A percentile compares a stretch with the other conserved stretches of the same genome.
Evolutionary conservation across 768 basidiomycete genomes (phyloP).

Genomic region (Phlebiopsis flavidoalba): DNA sequence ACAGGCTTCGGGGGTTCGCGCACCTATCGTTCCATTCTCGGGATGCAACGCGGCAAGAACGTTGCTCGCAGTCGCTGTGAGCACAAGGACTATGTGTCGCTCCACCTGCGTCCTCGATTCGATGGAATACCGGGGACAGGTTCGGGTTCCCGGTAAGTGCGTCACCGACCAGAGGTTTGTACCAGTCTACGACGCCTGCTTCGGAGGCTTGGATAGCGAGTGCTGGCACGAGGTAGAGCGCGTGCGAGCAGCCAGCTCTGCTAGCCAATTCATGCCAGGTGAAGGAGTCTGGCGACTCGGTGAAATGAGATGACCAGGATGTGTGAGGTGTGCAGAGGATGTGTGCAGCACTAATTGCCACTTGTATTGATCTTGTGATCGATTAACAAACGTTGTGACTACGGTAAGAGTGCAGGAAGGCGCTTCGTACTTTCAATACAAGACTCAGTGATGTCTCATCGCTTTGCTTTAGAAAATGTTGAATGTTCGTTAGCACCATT

Average conservation of each 20-base stretch:
- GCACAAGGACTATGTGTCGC: conserved; percentile 42
- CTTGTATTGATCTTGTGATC: not conserved
- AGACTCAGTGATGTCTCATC: too few relatives aligned
- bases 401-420: too few relatives aligned
- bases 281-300: not conserved
- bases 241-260: not conserved
- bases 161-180: conserved; percentile 70
- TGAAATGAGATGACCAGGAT: not conserved
- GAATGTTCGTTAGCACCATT: too few relatives aligned
- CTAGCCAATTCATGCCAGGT: not conserved
- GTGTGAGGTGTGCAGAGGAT: not conserved
- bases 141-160: conserved; percentile 48
- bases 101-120: conserved; percentile 23
- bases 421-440: too few relatives aligned
- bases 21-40: conserved; percentile 68
- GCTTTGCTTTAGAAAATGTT: too few relatives aligned
- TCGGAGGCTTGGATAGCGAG: conserved; percentile 46
- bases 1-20: conserved; percentile 15
- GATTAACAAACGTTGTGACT: not conserved
- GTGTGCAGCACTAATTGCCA: not conserved
- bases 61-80: conserved; percentile 68
- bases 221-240: not conserved
- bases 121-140: conserved; percentile 58
- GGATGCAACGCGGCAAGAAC: conserved; percentile 72
- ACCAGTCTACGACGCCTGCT: conserved; percentile 84